Percentiles rank a stretch among this genome's conserved stretches.
Evolutionary conservation across 2,329 filamentous ascomycete species (phyloP).

Genomic region (Pseudogymnoascus sp.): DNA sequence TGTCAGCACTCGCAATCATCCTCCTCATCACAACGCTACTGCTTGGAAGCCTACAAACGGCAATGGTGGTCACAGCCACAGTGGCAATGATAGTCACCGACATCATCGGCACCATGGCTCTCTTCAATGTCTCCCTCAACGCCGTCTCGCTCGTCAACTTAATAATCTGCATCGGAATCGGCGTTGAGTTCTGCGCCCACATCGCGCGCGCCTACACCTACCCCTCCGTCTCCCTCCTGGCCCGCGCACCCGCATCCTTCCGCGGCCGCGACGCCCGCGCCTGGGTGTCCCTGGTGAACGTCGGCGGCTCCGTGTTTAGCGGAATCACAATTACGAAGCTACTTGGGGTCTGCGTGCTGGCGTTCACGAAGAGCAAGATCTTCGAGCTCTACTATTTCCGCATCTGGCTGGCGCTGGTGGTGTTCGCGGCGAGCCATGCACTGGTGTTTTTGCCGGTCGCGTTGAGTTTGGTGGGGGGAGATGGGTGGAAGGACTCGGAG

Average conservation of each 20-base stretch:
- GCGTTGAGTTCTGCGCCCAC: constrained; percentile 95
- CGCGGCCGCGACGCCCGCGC: constrained; percentile 75
- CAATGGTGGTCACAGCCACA: constrained; percentile 72
- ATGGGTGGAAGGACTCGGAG: constrained; percentile 75
- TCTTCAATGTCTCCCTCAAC: constrained; percentile 83
- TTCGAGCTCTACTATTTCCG: constrained; percentile 99
- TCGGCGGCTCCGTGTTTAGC: constrained; percentile 88
- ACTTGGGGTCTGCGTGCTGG: constrained; percentile 81
- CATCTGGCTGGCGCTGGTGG: constrained; percentile 85
- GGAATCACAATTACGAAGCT: constrained; percentile 96
- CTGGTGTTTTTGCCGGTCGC: constrained; percentile 87
- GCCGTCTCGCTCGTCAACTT: constrained; percentile 93
- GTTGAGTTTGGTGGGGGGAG: constrained; percentile 75
- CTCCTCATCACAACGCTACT: constrained; percentile 72
- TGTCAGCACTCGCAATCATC: constrained; percentile 77
- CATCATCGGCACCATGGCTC: constrained; percentile 90
- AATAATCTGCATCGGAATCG: constrained; percentile 93
- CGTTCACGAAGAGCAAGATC: constrained; percentile 94
- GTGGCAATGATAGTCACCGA: constrained; percentile 92
- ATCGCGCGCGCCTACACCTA: constrained; percentile 95
- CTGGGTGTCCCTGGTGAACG: constrained; percentile 90
- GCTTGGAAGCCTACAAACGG: constrained; percentile 76
- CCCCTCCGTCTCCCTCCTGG: constrained; percentile 74
- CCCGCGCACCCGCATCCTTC: constrained; percentile 70
- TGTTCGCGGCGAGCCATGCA: constrained; percentile 83